A percentile compares a stretch with the other conserved stretches of the same genome.
Evolutionary conservation across 768 basidiomycete species (phyloP).

Genomic region (Lentinula edodes): DNA sequence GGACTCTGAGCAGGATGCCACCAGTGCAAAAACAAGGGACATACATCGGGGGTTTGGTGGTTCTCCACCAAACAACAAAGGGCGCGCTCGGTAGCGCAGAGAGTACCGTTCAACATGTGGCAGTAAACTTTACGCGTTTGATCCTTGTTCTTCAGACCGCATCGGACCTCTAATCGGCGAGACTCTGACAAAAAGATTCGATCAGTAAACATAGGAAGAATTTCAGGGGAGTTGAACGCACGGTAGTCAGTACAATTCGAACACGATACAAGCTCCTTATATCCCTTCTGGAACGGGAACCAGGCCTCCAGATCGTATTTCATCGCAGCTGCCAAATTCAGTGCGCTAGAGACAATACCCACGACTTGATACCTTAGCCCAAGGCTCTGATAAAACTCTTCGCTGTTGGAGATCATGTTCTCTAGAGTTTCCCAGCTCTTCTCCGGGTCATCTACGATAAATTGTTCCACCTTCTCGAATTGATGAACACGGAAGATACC

Average conservation of each 20-base stretch:
- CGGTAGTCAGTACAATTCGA: conserved; percentile 99
- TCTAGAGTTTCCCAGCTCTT: conserved; percentile 95
- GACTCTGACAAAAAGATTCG: conserved; percentile 52
- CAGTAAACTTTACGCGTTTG: conserved; percentile 91
- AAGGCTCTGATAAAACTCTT: conserved; percentile 95
- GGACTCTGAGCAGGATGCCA: not conserved
- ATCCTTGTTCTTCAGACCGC: conserved; percentile 87
- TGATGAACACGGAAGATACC: conserved; percentile 99
- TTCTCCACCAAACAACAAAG: conserved; percentile 98
- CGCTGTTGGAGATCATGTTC: conserved; percentile 81
- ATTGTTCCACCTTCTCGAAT: conserved; percentile 98
- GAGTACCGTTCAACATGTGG: conserved; percentile 98
- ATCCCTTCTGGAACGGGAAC: conserved; percentile 96
- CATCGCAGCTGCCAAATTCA: conserved; percentile 95
- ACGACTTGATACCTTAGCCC: conserved; percentile 90
- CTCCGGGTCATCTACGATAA: conserved; percentile 90
- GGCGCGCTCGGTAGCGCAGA: conserved; percentile 95
- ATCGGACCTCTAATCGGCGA: conserved; percentile 87
- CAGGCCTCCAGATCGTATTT: conserved; percentile 98
- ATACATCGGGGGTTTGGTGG: conserved; percentile 90
- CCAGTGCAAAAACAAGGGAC: conserved; percentile 19
- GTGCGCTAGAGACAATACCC: conserved; percentile 90
- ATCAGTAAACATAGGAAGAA: not conserved
- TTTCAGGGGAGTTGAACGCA: conserved; percentile 34
- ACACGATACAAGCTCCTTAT: conserved; percentile 97